Base-by-base conservation (phyloP, 306 rosid genomes). In the Pyrus bretschneideri region DNA sequence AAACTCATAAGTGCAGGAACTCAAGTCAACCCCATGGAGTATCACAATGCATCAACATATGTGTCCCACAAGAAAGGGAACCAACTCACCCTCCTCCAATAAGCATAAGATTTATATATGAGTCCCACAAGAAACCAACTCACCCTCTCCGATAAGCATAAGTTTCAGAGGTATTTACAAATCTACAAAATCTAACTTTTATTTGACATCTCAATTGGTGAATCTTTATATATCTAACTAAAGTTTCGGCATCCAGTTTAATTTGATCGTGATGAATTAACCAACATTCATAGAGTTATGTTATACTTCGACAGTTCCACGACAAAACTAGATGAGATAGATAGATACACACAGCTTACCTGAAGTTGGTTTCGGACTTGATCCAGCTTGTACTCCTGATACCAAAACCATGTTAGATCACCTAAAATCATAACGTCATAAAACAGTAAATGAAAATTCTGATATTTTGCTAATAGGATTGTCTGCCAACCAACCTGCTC, bases 311-410 rank as follows among this genome's bases (percentile, higher is more conserved):
- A 27, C 44, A 5, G 45, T 61, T 74, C 38, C 67, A 27, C 21
- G 3, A 63, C 61, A 27, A 29, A 62, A 54, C 31, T 18, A 27
- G 30, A 52, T 64, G 38, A 64, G 11, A 15, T 40, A 27, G 38
- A 64, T 22, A 15, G 71, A 42, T 15, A 60, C 11, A 27, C 57
- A 23, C 38, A 19, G 71, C 95, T 80, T 71, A 95, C 98, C 97
- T 95, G 96, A 85, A 96, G 92, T 84, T 90, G 95, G 81, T 75
- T 83, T 42, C 93, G 90, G 70, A 96, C 87, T 86, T 91, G 91
- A 87, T 85, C 93, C 88, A 96, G 83, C 89, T 96, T 92, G 83
- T 85, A 81, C 85, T 92, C 99, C 99, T 96, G 90, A 42, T 27
- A 42, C 70, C 31, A 76, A 81, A 81, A 79, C 52, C 63, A 78